A percentile compares a stretch with the other conserved stretches of the same genome.
Evolutionary conservation across 352 stramenopile species (phyloP).

Genomic region (Thalassiosira exigua): DNA sequence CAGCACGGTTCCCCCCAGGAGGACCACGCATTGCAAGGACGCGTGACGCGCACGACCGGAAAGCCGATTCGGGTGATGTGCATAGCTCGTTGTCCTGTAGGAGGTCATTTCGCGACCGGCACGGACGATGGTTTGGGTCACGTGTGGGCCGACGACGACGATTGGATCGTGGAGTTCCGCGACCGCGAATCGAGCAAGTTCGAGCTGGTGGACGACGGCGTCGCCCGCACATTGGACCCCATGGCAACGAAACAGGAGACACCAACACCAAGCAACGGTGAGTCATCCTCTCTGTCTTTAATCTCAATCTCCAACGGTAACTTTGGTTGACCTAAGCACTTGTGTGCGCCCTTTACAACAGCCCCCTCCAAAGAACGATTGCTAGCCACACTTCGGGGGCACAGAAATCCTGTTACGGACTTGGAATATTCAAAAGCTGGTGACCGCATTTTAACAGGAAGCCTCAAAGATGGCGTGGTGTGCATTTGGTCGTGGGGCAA

Average conservation of each 20-base stretch:
- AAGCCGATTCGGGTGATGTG: constrained; percentile 84
- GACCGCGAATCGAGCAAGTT: constrained; percentile 34
- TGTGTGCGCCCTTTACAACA: too few relatives aligned
- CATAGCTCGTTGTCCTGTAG: constrained; percentile 85
- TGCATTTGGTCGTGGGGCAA: too few relatives aligned
- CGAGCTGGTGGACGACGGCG: constrained; percentile 2
- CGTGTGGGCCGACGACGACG: constrained; percentile 88
- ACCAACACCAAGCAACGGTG: constrained; percentile 4
- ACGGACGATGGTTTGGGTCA: constrained; percentile 92
- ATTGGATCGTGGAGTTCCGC: constrained; percentile 51
- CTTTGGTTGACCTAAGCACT: constrained; percentile 8
- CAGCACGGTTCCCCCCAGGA: constrained; percentile 64
- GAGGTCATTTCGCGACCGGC: constrained; percentile 91
- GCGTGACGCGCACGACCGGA: constrained; percentile 54
- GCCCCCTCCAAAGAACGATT: too few relatives aligned
- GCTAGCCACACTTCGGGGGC: too few relatives aligned
- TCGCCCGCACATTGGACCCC: neutral
- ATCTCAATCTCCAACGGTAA: constrained; percentile 12
- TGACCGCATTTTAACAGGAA: too few relatives aligned
- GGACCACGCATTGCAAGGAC: constrained; percentile 40
- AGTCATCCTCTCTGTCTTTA: constrained; percentile 6
- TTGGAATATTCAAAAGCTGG: too few relatives aligned
- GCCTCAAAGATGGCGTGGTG: too few relatives aligned
- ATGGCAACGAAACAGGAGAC: constrained; percentile 8
- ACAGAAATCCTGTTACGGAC: too few relatives aligned